phyloP scores from a whole-genome alignment of 169 alveolate genomes.

The Plasmodium berghei region DNA sequence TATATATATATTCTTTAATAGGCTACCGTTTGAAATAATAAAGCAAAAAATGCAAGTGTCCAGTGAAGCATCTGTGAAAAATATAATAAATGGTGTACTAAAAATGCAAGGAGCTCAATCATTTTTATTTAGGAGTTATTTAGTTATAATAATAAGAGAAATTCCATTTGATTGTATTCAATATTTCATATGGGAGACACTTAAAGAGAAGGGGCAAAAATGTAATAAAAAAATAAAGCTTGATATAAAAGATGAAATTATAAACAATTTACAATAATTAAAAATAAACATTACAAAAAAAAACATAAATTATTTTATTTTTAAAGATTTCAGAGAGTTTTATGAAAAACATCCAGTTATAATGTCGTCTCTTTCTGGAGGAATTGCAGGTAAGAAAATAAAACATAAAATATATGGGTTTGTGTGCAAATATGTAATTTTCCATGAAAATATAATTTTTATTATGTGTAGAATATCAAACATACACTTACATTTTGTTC shows the following conservation, averaged over 20 bases:
- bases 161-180: conserved; percentile 94
- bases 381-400: conserved; percentile 44
- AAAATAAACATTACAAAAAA: neutral
- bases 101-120: conserved; percentile 87
- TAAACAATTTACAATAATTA: neutral
- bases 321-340: conserved; percentile 33
- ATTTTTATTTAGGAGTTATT: conserved; percentile 88
- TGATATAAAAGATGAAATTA: neutral
- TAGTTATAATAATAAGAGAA: conserved; percentile 90
- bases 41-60: conserved; percentile 93
- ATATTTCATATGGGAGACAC: conserved; percentile 90
- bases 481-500: neutral
- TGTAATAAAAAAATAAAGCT: conserved; percentile 11
- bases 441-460: neutral
- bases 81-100: conserved; percentile 82
- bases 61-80: conserved; percentile 79
- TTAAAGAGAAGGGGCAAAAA: conserved; percentile 79
- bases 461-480: conserved; percentile 77
- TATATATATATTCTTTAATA: conserved; percentile 24
- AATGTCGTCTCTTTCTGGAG: conserved; percentile 53
- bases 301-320: neutral
- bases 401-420: neutral
- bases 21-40: conserved; percentile 94
- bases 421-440: neutral
- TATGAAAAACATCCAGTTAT: conserved; percentile 35